Conservation (phyloP, 2,329 filamentous ascomycete species). For the Lasiodiplodia theobromae region DNA sequence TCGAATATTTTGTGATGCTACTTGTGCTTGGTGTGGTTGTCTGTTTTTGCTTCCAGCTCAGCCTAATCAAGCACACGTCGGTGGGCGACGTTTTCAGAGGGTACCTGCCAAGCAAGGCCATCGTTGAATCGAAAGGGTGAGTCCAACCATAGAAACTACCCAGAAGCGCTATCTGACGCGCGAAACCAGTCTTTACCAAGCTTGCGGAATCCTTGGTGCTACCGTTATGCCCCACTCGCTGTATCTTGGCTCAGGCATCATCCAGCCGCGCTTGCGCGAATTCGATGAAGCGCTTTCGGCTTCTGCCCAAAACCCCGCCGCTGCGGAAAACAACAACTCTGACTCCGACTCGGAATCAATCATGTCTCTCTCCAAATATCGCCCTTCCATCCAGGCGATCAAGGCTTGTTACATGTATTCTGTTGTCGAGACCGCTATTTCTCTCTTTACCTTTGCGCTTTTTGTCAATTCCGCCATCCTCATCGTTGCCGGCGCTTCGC, state of each 20-base stretch:
- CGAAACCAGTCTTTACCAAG: constrained; percentile 58
- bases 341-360: constrained; percentile 46
- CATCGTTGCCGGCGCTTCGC: constrained; percentile 79
- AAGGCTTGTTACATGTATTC: constrained; percentile 76
- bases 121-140: constrained; percentile 60
- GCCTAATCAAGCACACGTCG: constrained; percentile 57
- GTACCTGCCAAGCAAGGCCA: constrained; percentile 61
- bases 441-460: constrained; percentile 81
- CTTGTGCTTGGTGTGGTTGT: constrained; percentile 63
- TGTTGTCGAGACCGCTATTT: constrained; percentile 72
- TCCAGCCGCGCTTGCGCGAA: constrained; percentile 57
- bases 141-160: constrained; percentile 30
- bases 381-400: constrained; percentile 76
- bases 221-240: constrained; percentile 71
- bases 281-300: constrained; percentile 38
- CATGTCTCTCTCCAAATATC: constrained; percentile 66
- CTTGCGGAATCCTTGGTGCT: constrained; percentile 78
- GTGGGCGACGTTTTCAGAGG: constrained; percentile 62
- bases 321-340: constrained; percentile 11
- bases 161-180: constrained; percentile 27
- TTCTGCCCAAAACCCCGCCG: constrained; percentile 17
- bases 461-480: constrained; percentile 86
- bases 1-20: constrained; percentile 62
- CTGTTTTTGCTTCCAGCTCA: constrained; percentile 65
- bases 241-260: constrained; percentile 63